Percentiles rank a stretch among this genome's conserved stretches.
Conservation (phyloP, 2,329 filamentous ascomycete genomes). For the Talaromyces pinophilus region DNA sequence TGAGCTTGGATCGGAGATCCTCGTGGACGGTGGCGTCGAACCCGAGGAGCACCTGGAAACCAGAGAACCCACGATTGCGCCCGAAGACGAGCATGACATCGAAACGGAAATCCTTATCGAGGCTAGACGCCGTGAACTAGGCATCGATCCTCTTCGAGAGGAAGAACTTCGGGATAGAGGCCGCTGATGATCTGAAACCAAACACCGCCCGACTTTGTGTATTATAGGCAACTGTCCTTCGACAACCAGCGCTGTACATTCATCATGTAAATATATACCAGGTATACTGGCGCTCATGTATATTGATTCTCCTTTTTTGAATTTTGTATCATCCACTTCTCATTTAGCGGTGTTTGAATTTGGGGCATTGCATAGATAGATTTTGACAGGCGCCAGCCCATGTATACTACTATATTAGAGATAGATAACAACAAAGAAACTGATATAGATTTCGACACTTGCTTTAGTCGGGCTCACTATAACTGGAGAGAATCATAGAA, state of each 20-base stretch:
- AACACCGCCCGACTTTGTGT: background rate
- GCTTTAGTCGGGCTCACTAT: background rate
- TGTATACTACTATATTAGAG: conserved; percentile 8
- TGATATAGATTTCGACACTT: background rate
- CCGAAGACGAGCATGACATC: conserved; percentile 32
- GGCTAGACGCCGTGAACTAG: conserved; percentile 22
- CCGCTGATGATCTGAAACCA: background rate
- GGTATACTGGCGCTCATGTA: conserved; percentile 10
- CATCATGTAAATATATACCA: background rate
- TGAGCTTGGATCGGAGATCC: background rate
- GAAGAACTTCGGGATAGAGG: conserved; percentile 25
- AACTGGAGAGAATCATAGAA: background rate
- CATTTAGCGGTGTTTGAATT: conserved; percentile 16
- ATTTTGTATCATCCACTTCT: background rate
- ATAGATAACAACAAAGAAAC: background rate
- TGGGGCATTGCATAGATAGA: background rate
- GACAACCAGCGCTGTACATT: background rate
- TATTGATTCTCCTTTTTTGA: conserved; percentile 1
- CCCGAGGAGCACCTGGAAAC: conserved; percentile 7
- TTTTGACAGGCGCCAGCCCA: background rate
- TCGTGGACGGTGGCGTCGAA: conserved; percentile 5
- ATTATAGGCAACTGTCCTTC: background rate
- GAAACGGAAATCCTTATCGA: conserved; percentile 30
- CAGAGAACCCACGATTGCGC: conserved; percentile 25
- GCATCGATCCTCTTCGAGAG: conserved; percentile 22